Percentiles rank a stretch among this genome's conserved stretches.
Evolutionary conservation across 106 monocot genomes (phyloP).

Genomic region (Iris macrosiphon): DNA sequence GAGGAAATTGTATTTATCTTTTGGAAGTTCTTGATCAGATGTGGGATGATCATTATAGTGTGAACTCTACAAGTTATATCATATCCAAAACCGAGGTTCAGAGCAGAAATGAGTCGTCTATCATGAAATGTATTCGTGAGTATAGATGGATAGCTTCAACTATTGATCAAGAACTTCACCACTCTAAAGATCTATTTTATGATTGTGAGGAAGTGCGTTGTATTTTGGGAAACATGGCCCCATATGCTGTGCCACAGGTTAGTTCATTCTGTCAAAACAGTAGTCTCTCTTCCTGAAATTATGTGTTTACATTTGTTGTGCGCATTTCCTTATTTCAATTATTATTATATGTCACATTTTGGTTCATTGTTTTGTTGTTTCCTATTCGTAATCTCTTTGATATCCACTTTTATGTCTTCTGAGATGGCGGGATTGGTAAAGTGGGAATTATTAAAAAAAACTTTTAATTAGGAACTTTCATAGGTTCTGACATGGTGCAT

Average conservation of each 20-base stretch:
- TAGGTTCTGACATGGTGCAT: too few relatives aligned
- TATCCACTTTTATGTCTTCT: too few relatives aligned
- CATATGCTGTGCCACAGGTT: constrained; percentile 93
- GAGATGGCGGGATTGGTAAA: too few relatives aligned
- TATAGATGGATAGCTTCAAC: constrained; percentile 76
- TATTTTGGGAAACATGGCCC: constrained; percentile 52
- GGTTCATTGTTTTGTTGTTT: too few relatives aligned
- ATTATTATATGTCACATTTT: too few relatives aligned
- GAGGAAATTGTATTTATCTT: constrained; percentile 72
- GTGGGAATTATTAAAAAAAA: too few relatives aligned
- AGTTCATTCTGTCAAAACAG: not conserved
- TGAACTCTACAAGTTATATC: constrained; percentile 13
- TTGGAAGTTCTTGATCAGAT: constrained; percentile 86
- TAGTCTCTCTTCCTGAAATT: not conserved
- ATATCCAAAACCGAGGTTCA: constrained; percentile 16
- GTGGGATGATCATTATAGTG: constrained; percentile 84
- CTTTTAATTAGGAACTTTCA: too few relatives aligned
- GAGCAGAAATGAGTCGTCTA: constrained; percentile 35
- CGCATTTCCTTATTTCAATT: not conserved
- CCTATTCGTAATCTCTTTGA: too few relatives aligned
- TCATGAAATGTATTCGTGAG: constrained; percentile 48
- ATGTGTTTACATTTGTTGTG: not conserved
- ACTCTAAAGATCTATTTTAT: constrained; percentile 64
- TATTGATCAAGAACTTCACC: constrained; percentile 57
- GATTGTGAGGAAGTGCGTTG: constrained; percentile 71